Percentiles rank a stretch among this genome's conserved stretches.
Evolutionary conservation across 2,329 filamentous ascomycete species (phyloP).

Genomic region (Fusarium sp.): DNA sequence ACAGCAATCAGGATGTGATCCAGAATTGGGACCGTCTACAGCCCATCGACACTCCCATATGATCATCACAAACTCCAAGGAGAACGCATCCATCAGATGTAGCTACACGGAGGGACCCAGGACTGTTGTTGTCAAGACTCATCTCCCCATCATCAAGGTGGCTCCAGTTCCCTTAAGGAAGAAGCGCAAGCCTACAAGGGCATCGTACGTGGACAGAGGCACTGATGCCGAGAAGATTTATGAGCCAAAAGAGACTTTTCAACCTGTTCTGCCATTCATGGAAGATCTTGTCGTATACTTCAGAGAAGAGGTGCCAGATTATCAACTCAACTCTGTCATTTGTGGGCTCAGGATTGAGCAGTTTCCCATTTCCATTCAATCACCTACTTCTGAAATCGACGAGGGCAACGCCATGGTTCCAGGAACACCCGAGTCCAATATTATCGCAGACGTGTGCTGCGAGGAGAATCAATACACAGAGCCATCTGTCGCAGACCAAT

Average conservation of each 20-base stretch:
- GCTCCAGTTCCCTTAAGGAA: conserved; percentile 49
- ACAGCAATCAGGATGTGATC: conserved; percentile 28
- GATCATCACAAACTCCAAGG: conserved; percentile 41
- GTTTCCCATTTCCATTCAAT: conserved; percentile 47
- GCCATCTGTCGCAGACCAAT: conserved; percentile 25
- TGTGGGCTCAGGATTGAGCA: conserved; percentile 56
- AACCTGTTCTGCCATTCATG: conserved; percentile 63
- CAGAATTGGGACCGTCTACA: conserved; percentile 20
- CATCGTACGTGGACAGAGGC: conserved; percentile 57
- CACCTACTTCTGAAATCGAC: conserved; percentile 43
- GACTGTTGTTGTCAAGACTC: conserved; percentile 51
- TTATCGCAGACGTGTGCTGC: conserved; percentile 15
- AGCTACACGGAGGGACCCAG: conserved; percentile 49
- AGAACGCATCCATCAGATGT: conserved; percentile 40
- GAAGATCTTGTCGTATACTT: conserved; percentile 71
- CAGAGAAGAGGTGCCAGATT: conserved; percentile 58
- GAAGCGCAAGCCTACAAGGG: conserved; percentile 46
- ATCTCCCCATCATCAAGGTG: conserved; percentile 48
- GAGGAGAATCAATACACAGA: conserved; percentile 32
- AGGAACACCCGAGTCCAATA: conserved; percentile 46
- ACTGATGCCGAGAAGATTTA: conserved; percentile 53
- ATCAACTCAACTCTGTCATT: conserved; percentile 62
- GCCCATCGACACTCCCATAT: conserved; percentile 49
- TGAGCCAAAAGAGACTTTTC: conserved; percentile 48
- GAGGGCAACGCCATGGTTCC: conserved; percentile 41